These are phyloP conservation scores for Tolypocladium sp. DNA, from an alignment of 2,329 filamentous ascomycete genomes.

Conservation along the genomic window DNA sequence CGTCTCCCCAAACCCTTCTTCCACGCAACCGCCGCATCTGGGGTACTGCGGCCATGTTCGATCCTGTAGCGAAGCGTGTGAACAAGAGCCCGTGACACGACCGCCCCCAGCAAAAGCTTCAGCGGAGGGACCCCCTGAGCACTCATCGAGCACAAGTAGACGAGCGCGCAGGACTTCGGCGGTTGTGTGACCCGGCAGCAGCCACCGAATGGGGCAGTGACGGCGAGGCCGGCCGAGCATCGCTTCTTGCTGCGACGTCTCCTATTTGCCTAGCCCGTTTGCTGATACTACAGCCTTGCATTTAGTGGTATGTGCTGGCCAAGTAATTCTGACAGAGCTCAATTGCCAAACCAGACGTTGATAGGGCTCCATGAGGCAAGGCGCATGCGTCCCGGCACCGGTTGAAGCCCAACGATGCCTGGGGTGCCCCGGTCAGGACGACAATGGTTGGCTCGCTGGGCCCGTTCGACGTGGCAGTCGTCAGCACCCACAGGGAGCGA, in stretches of 20 bases:
- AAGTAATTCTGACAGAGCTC: background rate
- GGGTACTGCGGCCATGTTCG: background rate
- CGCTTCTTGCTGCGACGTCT: background rate
- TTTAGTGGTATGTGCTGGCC: background rate
- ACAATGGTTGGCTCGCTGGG: background rate
- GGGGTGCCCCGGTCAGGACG: background rate
- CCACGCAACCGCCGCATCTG: background rate
- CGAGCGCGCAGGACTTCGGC: background rate
- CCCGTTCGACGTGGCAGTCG: conserved; percentile 1
- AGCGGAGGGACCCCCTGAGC: background rate
- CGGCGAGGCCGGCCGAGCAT: background rate
- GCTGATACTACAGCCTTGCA: background rate
- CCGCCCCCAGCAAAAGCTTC: background rate
- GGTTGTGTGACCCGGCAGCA: background rate
- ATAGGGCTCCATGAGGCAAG: background rate
- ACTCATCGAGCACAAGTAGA: background rate
- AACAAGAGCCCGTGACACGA: background rate
- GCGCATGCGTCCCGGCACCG: background rate
- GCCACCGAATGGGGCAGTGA: background rate
- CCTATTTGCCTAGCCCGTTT: background rate
- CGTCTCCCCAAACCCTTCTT: background rate
- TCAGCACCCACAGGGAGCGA: background rate
- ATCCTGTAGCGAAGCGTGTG: background rate
- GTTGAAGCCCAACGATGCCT: background rate
- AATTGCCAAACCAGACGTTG: background rate